Conservation (phyloP, 2,329 filamentous ascomycete genomes). For the Cercospora citrullina region DNA sequence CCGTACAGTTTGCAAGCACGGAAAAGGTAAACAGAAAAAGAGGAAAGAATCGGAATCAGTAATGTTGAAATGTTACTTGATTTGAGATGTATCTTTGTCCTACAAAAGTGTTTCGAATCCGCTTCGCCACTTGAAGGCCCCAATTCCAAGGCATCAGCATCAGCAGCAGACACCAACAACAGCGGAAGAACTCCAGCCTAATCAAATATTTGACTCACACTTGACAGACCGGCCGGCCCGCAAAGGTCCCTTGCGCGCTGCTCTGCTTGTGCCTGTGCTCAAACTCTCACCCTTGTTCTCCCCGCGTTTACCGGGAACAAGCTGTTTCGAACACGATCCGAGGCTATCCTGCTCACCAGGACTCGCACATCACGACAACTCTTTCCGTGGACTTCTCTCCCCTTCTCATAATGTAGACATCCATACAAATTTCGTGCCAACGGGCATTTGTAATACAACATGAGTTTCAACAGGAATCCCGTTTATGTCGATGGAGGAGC, state of each 20-base stretch:
- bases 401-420: background rate
- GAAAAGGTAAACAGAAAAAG: background rate
- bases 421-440: background rate
- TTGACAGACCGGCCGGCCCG: background rate
- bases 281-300: background rate
- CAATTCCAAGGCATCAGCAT: background rate
- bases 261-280: background rate
- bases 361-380: slow-evolving; percentile 2
- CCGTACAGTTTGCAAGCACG: background rate
- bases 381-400: background rate
- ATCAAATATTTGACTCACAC: background rate
- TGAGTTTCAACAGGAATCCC: slow-evolving; percentile 15
- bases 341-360: slow-evolving; percentile 2
- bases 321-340: slow-evolving; percentile 1
- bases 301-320: slow-evolving; percentile 5
- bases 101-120: background rate
- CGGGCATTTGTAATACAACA: background rate
- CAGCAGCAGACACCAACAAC: background rate
- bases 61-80: too few species aligned
- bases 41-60: background rate
- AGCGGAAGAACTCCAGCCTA: background rate
- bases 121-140: background rate
- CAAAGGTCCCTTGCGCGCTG: background rate
- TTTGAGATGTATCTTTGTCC: too few species aligned
- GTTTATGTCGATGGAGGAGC: slow-evolving; percentile 6